Evolutionary conservation across 345 rosid species (phyloP), one percentile per base, ranked within the genome.

Genomic region (Citrus sp.): DNA sequence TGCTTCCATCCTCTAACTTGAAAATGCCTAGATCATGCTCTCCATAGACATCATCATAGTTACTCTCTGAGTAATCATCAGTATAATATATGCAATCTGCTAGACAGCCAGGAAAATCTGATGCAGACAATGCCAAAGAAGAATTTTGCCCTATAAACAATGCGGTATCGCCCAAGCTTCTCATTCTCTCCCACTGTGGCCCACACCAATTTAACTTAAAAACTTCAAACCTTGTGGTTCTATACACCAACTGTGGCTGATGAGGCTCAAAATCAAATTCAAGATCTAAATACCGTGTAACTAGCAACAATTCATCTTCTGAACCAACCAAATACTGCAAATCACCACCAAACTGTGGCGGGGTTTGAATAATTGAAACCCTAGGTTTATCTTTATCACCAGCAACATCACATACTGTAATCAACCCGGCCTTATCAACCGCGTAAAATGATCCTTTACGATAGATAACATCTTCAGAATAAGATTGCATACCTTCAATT

Each of bases 21-120:
- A 82, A 91, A 70, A 89, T 84, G 46, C 95, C 95, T 42, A 83
- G 55, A 86, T 88, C 93, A 69, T 83, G 85, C 54, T 85, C 89
- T 61, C 80, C 83, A 71, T 51, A 72, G 58, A 62, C 75, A 4
- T 80, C 85, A 35, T 85, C 89, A 49, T 76, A 84, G 67, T 87
- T 84, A 27, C 60, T 61, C 67, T 87, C 86, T 18, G 86, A 85
- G 79, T 83, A 86, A 76, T 88, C 92, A 79, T 91, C 90, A 0
- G 92, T 88, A 66, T 65, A 91, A 75, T 88, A 88, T 74, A 91
- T 82, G 54, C 87, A 82, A 59, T 89, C 78, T 56, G 82, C 88
- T 18, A 19, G 28, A 70, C 90, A 84, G 16, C 90, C 88, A 2
- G 87, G 81, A 79, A 87, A 89, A 77, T 87, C 89, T 1, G 83